A percentile compares a stretch with the other conserved stretches of the same genome.
Conservation (phyloP, 345 rosid species). For the Erysimum cheiranthoides region DNA sequence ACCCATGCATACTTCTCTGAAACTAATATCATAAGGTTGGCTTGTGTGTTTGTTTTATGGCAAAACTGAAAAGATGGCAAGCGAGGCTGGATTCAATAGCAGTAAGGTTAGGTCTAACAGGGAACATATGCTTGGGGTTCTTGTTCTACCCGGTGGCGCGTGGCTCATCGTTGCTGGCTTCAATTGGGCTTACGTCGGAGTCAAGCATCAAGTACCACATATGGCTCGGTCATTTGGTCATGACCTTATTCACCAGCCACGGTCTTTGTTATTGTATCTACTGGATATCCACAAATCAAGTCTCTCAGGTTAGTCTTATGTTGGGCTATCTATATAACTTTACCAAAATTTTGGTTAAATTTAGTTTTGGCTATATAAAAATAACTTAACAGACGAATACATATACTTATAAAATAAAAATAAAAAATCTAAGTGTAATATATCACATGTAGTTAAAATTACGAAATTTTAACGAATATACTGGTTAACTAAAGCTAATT, state of each 20-base stretch:
- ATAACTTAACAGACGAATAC: not conserved
- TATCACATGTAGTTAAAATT: not conserved
- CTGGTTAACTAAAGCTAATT: not conserved
- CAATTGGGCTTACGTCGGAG: constrained; percentile 75
- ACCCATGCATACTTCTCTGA: constrained; percentile 29
- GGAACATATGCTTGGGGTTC: constrained; percentile 59
- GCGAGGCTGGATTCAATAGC: constrained; percentile 45
- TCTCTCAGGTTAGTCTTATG: constrained; percentile 50
- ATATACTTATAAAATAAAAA: not conserved
- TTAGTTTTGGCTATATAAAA: not conserved
- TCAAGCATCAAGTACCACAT: constrained; percentile 77
- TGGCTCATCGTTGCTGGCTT: constrained; percentile 67
- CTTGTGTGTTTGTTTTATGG: constrained; percentile 17
- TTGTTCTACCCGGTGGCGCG: constrained; percentile 81
- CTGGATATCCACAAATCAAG: constrained; percentile 48
- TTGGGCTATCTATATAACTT: not conserved
- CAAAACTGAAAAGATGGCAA: constrained; percentile 54
- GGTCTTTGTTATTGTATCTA: constrained; percentile 55
- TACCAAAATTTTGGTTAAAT: not conserved
- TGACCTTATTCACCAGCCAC: constrained; percentile 63
- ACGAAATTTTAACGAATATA: not conserved
- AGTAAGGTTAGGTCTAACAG: constrained; percentile 53
- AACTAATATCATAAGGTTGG: constrained; percentile 11
- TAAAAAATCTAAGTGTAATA: not conserved
- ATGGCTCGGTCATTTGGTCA: constrained; percentile 73